Base-by-base conservation (phyloP, 2,329 filamentous ascomycete species). In the Hypomyces perniciosus region DNA sequence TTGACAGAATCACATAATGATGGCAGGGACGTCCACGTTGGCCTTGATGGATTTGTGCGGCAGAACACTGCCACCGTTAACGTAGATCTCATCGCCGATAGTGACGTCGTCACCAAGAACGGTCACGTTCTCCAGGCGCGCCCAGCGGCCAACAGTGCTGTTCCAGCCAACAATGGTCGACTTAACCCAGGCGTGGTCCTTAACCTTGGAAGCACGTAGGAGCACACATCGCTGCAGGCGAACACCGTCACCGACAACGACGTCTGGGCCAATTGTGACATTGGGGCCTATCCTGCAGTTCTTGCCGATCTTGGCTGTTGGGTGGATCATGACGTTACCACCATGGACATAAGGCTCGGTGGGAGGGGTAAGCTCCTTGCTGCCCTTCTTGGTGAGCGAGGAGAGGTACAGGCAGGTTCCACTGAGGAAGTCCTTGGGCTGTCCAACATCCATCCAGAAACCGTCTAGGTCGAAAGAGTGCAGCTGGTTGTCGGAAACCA, bases 361-460 rank as follows among this genome's bases (percentile, higher is more conserved):
- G 40, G 79, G 70, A 1, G 90, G 77, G 6, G 85, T 84, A 46
- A 97, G 86, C 54, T 88, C 79, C 75, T 95, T 91, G 66, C 89
- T 88, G 67, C 84, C 83, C 74, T 88, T 90, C 82, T 96, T 96
- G 53, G 90, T 81, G 54, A 97, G 81, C 4, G 90, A 95, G 43
- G 89, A 90, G 47, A 99, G 88, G 76, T 96, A 97, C 56, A 99
- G 80, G 74, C 92, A 97, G 55, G 93, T 97, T 56, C 92, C 92
- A 26, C 87, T 90, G 50, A 99, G 78, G 81, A 97, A 99, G 68
- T 99, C 92, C 78, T 97, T 99, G 62, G 92, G 92, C 74, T 99
- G 92, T 63, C 92, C 92, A 58, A 99, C 90, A 62, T 97, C 92
- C 92, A 97, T 97, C 92, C 92, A 97, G 83, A 95, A 97, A 61